phyloP scores from a whole-genome alignment of 192 early-diverging fungal species.

The Dispira parvispora region DNA sequence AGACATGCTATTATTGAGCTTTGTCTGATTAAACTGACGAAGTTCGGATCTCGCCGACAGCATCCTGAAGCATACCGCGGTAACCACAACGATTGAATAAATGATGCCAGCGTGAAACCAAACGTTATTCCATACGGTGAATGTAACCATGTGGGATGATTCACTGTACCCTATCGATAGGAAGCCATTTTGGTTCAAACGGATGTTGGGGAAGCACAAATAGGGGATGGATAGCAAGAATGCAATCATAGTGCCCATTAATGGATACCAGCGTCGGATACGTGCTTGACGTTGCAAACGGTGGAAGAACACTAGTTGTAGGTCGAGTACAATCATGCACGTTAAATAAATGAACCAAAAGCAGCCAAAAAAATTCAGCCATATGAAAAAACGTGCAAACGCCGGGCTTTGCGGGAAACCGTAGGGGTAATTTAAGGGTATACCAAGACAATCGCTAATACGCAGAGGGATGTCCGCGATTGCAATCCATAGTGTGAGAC shows the following conservation, averaged over 20 bases:
- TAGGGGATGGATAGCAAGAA: neutral
- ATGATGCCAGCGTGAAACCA: slow-evolving; percentile 3
- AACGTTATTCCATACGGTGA: slow-evolving; percentile 5
- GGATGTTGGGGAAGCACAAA: neutral
- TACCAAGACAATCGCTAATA: neutral
- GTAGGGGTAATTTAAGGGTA: neutral
- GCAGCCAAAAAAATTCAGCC: slow-evolving; percentile 2
- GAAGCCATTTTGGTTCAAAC: neutral
- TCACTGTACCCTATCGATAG: neutral
- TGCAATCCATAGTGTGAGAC: slow-evolving; percentile 2
- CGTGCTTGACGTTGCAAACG: slow-evolving; percentile 2
- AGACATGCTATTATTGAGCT: neutral
- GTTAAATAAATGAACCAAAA: slow-evolving; percentile 4
- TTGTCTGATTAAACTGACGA: neutral
- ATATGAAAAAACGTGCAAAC: neutral
- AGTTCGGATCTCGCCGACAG: neutral
- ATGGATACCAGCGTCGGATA: slow-evolving; percentile 6
- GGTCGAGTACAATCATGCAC: slow-evolving; percentile 5
- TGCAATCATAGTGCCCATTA: neutral
- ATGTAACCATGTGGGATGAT: neutral
- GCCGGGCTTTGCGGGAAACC: neutral
- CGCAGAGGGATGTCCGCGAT: neutral
- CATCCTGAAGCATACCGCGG: neutral
- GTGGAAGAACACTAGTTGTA: slow-evolving; percentile 5
- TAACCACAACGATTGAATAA: slow-evolving; percentile 1